phyloP scores from a whole-genome alignment of 805 yeast genomes.

The Starmerella ratchasimensis region DNA sequence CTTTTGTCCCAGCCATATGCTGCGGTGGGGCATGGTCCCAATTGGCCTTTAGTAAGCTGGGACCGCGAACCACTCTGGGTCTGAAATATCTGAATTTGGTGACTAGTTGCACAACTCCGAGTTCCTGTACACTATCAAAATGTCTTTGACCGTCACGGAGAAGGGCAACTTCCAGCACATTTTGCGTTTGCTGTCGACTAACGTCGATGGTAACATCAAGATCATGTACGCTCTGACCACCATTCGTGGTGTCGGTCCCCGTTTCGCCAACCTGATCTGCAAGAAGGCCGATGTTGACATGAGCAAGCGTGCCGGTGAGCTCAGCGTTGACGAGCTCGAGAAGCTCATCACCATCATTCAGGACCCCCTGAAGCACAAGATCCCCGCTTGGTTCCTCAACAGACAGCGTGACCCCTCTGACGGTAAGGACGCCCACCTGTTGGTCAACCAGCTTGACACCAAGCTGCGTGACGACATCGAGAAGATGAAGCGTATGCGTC shows the following conservation, averaged over 20 bases:
- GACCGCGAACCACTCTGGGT: conserved; percentile 1
- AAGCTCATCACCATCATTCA: conserved; percentile 99
- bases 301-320: conserved; percentile 99
- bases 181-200: conserved; percentile 99
- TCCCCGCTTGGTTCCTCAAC: conserved; percentile 99
- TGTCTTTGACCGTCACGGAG: conserved; percentile 98
- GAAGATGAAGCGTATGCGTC: conserved; percentile 99
- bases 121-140: conserved; percentile 22
- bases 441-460: conserved; percentile 97
- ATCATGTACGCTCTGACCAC: conserved; percentile 99
- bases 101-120: neutral
- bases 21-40: neutral
- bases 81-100: conserved; percentile 13
- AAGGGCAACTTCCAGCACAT: conserved; percentile 99
- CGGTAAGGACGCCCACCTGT: conserved; percentile 98
- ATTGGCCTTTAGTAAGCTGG: conserved; percentile 1
- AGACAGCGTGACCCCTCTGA: conserved; percentile 97
- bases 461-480: conserved; percentile 99
- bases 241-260: conserved; percentile 99
- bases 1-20: neutral
- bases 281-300: conserved; percentile 99
- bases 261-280: conserved; percentile 99
- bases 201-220: conserved; percentile 99
- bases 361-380: conserved; percentile 98
- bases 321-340: conserved; percentile 99